Evolutionary conservation across 345 rosid species (phyloP).

Genomic region (Acer saccharum): DNA sequence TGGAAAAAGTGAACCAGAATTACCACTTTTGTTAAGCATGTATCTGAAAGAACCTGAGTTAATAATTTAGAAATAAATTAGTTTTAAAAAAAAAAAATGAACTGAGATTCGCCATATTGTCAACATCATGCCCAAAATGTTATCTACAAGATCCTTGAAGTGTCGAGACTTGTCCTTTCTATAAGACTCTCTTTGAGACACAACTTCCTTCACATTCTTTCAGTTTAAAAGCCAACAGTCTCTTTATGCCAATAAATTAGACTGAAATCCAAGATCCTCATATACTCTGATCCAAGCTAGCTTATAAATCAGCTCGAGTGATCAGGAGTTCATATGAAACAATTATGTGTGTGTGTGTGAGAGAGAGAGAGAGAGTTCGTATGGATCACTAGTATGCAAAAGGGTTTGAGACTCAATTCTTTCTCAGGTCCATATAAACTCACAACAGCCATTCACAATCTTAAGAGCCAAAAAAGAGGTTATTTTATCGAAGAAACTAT

Average conservation of each 20-base stretch:
- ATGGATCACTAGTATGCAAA: background rate
- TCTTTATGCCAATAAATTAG: background rate
- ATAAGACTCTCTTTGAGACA: background rate
- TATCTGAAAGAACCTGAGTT: background rate
- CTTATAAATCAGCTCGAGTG: background rate
- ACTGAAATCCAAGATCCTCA: background rate
- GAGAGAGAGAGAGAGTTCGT: background rate
- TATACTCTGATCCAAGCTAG: background rate
- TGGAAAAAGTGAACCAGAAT: background rate
- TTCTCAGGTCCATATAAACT: constrained; percentile 1
- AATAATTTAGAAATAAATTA: background rate
- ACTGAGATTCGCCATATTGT: too few species aligned
- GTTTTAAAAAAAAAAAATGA: too few species aligned
- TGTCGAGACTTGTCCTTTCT: background rate
- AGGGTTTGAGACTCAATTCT: background rate
- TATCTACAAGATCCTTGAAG: background rate
- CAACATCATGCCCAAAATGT: too few species aligned
- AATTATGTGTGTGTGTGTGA: background rate
- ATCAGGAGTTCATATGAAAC: background rate
- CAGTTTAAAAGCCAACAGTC: background rate
- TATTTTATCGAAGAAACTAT: background rate
- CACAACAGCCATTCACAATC: background rate
- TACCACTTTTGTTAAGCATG: background rate
- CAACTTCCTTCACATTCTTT: background rate
- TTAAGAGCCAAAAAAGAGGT: background rate